Evolutionary conservation across 768 basidiomycete species (phyloP).

Genomic region (Phylloporus rhodoxanthus): DNA sequence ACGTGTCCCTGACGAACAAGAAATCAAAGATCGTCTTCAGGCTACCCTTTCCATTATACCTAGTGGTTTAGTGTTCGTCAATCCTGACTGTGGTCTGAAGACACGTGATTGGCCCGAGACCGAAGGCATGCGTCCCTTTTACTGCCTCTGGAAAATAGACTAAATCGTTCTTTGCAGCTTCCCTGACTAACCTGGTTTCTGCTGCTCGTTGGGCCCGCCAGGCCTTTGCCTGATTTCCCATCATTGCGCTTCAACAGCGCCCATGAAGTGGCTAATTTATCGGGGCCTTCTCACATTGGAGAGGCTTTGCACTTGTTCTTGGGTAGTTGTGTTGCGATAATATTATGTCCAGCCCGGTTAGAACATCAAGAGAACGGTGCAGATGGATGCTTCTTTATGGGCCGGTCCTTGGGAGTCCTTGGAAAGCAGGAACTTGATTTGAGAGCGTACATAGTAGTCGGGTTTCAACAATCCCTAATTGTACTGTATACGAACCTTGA

Average conservation of each 20-base stretch:
- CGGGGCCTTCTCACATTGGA: constrained; percentile 25
- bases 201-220: constrained; percentile 92
- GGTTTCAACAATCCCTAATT: constrained; percentile 77
- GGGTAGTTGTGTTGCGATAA: constrained; percentile 45
- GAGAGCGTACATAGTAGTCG: constrained; percentile 47
- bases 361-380: constrained; percentile 9
- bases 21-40: constrained; percentile 90
- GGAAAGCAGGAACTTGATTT: constrained; percentile 23
- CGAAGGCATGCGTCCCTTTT: constrained; percentile 45
- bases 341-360: constrained; percentile 20
- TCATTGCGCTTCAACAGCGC: constrained; percentile 88
- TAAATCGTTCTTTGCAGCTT: constrained; percentile 38
- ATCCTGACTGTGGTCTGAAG: constrained; percentile 98
- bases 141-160: constrained; percentile 1
- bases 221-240: constrained; percentile 51
- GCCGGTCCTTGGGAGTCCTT: constrained; percentile 19
- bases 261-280: constrained; percentile 63
- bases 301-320: constrained; percentile 43
- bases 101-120: constrained; percentile 99
- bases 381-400: constrained; percentile 20
- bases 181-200: constrained; percentile 78
- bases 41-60: constrained; percentile 80
- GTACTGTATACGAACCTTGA: constrained; percentile 20
- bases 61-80: constrained; percentile 78
- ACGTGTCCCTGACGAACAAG: constrained; percentile 88